A percentile compares a stretch with the other conserved stretches of the same genome.
phyloP scores from a whole-genome alignment of 768 basidiomycete genomes.

The Xerocomus potaroensis region DNA sequence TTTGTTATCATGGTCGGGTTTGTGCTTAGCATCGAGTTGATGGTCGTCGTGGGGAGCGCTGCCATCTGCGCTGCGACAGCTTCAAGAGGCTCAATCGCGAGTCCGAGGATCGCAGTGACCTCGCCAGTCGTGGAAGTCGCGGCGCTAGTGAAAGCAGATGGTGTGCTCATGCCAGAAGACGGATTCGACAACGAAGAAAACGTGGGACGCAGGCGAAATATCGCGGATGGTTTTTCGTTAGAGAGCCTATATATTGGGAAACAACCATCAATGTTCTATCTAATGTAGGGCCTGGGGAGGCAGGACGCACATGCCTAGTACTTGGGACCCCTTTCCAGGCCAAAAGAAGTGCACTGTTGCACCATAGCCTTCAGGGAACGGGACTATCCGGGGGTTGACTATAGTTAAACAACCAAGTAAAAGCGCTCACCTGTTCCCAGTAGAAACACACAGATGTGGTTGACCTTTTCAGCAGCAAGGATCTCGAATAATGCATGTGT shows the following conservation, averaged over 20 bases:
- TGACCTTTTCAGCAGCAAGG: conserved; percentile 64
- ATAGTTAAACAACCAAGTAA: background rate
- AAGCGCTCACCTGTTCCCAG: conserved; percentile 61
- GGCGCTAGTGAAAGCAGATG: conserved; percentile 29
- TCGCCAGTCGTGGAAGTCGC: conserved; percentile 36
- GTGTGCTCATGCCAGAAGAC: conserved; percentile 28
- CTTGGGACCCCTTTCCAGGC: conserved; percentile 84
- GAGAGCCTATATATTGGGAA: conserved; percentile 54
- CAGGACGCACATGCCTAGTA: conserved; percentile 70
- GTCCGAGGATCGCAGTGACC: conserved; percentile 71
- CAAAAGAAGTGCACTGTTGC: conserved; percentile 82
- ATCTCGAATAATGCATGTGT: conserved; percentile 81
- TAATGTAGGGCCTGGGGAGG: background rate
- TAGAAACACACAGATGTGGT: conserved; percentile 83
- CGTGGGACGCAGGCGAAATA: conserved; percentile 74
- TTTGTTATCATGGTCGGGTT: conserved; percentile 11
- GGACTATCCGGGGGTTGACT: conserved; percentile 37
- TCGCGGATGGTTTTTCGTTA: conserved; percentile 86
- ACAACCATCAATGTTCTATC: background rate
- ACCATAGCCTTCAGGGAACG: conserved; percentile 81
- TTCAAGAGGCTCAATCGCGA: conserved; percentile 73
- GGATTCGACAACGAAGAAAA: conserved; percentile 39
- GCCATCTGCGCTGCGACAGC: conserved; percentile 58
- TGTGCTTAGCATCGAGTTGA: conserved; percentile 21
- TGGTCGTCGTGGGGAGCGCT: conserved; percentile 33